Base-by-base conservation (phyloP, 2,329 filamentous ascomycete species). In the Cercospora janseana region DNA sequence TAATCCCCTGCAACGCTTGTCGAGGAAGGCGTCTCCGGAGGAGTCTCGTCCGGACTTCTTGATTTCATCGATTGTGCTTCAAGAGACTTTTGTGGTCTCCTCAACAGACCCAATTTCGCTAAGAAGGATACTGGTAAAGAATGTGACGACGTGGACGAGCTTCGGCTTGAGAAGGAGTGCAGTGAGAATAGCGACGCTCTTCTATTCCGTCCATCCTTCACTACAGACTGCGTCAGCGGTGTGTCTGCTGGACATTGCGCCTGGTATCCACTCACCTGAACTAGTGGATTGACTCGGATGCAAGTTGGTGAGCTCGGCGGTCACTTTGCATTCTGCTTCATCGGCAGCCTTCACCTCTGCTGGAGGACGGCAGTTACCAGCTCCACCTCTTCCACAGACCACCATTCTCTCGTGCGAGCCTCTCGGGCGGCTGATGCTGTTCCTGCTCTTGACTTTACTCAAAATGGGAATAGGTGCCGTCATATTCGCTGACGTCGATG, bases 351-450 rank as follows among this genome's bases (percentile, higher is more conserved):
- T 46, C 15, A 49, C 44, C 20, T 51, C 41, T 21, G 56, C 50
- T 27, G 53, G 49, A 9, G 49, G 20, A 24, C 35, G 35, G 26
- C 35, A 40, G 21, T 59, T 59, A 18, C 57, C 57, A 21, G 57
- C 55, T 20, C 57, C 57, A 13, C 57, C 57, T 29, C 54, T 51
- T 6, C 57, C 57, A 35, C 51, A 46, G 5, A 51, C 32, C 23
- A 47, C 53, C 21, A 46, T 40, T 15, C 55, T 46, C 24, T 56
- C 50, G 9, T 41, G 31, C 6, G 32, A 28, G 7, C 29, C 13
- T n/a, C 21, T 46, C 6, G 18, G n/a, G 2, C 21, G 10, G 6
- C 20, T 38, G 12, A 23, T 38, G 5, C 26, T 28, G 9, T 24
- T 28, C 24, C 32, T 38, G 23, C 44, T 46, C 44, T 26, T 46